A percentile compares a stretch with the other conserved stretches of the same genome.
These are phyloP conservation scores for Samsoniella hepiali DNA, from an alignment of 2,329 filamentous ascomycete genomes.

Conservation along the genomic window DNA sequence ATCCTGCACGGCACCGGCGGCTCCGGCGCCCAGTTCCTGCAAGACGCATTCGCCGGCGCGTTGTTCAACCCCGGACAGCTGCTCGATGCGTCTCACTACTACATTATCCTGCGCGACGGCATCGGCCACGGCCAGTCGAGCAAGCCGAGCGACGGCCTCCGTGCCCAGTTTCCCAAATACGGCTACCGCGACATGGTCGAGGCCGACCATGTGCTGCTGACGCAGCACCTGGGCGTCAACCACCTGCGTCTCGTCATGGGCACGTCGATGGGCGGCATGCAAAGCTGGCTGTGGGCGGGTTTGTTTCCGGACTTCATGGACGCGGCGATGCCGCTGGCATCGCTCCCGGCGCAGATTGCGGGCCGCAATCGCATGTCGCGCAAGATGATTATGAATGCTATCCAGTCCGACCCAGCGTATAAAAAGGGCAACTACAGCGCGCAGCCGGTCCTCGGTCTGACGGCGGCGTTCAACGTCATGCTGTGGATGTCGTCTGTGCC, in stretches of 20 bases:
- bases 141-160: conserved; percentile 26
- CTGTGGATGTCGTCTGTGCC: conserved; percentile 25
- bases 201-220: conserved; percentile 26
- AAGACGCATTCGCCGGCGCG: conserved; percentile 23
- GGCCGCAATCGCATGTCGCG: conserved; percentile 27
- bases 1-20: conserved; percentile 27
- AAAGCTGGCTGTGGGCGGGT: conserved; percentile 25
- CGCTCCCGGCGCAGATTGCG: conserved; percentile 24
- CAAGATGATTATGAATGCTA: conserved; percentile 26
- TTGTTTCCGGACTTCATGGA: conserved; percentile 25
- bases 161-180: conserved; percentile 23
- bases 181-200: conserved; percentile 26
- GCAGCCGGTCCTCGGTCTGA: conserved; percentile 22
- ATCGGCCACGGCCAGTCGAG: conserved; percentile 28
- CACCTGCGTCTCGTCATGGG: conserved; percentile 26
- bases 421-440: conserved; percentile 23
- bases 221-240: conserved; percentile 24
- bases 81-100: conserved; percentile 25
- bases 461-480: conserved; percentile 22
- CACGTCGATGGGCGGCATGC: conserved; percentile 28
- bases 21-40: conserved; percentile 24
- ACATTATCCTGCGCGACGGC: conserved; percentile 28
- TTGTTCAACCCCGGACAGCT: conserved; percentile 26
- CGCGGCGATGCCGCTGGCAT: conserved; percentile 25
- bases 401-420: conserved; percentile 24